Evolutionary conservation across 2,329 filamentous ascomycete species (phyloP).

Genomic region (Botrytis tulipae): DNA sequence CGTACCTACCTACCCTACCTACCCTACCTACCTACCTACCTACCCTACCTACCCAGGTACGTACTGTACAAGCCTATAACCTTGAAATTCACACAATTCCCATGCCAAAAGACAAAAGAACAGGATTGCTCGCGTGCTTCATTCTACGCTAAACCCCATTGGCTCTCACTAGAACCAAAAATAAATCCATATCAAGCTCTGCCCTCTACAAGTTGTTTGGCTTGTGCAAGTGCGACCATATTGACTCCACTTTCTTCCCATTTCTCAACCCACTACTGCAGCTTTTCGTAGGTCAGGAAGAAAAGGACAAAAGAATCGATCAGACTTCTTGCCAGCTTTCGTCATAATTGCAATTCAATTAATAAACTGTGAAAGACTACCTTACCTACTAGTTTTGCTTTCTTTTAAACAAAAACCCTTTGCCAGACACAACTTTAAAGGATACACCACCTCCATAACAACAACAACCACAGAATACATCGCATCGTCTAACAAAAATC

Average conservation of each 20-base stretch:
- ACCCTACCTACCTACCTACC: too few species aligned
- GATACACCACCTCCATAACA: background rate
- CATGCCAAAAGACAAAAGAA: background rate
- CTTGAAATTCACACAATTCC: background rate
- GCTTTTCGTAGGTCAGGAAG: background rate
- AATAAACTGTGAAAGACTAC: background rate
- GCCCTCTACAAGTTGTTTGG: background rate
- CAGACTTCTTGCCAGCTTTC: background rate
- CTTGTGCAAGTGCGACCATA: slow-evolving; percentile 7
- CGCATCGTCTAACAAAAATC: background rate
- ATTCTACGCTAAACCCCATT: background rate
- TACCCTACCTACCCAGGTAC: background rate
- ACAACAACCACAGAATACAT: background rate
- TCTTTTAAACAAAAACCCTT: slow-evolving; percentile 2
- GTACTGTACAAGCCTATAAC: background rate
- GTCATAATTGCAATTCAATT: slow-evolving; percentile 12
- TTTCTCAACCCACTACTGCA: slow-evolving; percentile 3
- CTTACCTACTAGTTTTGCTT: background rate
- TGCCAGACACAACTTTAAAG: background rate
- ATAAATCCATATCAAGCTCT: background rate
- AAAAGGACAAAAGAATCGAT: background rate
- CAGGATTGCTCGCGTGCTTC: slow-evolving; percentile 8
- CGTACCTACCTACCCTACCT: too few species aligned
- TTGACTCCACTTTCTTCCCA: background rate
- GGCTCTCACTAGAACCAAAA: background rate